Evolutionary conservation across 1,139 yeast genomes (phyloP), one percentile per base, ranked within the genome.

Genomic region (Taphrina wiesneri): DNA sequence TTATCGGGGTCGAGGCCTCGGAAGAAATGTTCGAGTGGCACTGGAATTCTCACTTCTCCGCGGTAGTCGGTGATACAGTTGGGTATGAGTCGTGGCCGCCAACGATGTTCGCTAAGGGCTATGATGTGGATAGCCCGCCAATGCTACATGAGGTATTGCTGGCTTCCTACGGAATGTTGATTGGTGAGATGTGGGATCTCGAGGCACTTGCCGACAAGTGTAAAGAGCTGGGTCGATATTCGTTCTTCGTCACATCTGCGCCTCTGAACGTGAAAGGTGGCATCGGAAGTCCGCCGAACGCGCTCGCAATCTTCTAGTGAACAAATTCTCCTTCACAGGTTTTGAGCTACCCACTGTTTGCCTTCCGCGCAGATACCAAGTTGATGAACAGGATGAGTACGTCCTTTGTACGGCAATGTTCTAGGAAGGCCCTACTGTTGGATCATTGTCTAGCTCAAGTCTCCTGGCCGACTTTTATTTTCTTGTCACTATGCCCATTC

Each of bases 201-300:
- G 75, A 75, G 52, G 72, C 69, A 2, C 65, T 75, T 39, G 68
- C 75, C n/a, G 70, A 68, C 46, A 57, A 70, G n/a, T 75, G 77
- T 67, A 56, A 69, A 25, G 62, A 67, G 62, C 69, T 67, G 41
- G 69, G 69, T 34, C 68, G 75, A 47, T 74, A 70, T 67, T 67
- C 73, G 7, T 74, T 75, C 70, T 70, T 75, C 68, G 70, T 75
- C 49, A 69, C 75, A 6, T 69, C 72, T 28, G 75, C 73, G 7
- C 77, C 77, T 17, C 67, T 74, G 64, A 75, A 75, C 53, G 73
- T 74, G 6, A 69, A 69, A 5, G 74, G 75, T 17, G 77, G 77
- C 21, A 73, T 75, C 7, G 73, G 76, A 6, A 71, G 76, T 28
- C 70, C 75, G 5, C 75, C 77, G 1, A 75, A 75, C 59, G 76